These are phyloP conservation scores for Acephala macrosclerotiorum DNA, from an alignment of 2,329 filamentous ascomycete species.

Conservation along the genomic window DNA sequence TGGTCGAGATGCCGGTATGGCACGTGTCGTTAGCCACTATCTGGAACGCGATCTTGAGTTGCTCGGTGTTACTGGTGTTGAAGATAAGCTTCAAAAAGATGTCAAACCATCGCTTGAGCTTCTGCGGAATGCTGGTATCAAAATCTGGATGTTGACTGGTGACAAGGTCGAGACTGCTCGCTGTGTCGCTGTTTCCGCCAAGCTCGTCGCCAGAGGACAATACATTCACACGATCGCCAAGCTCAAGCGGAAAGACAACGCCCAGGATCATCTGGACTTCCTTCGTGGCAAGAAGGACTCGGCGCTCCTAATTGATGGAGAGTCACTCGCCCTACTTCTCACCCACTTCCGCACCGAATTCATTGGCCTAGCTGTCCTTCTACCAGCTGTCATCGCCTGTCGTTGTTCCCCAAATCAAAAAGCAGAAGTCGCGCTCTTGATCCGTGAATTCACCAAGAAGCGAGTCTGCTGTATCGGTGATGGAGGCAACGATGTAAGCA, in stretches of 20 bases:
- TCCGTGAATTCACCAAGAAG: conserved; percentile 91
- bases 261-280: conserved; percentile 88
- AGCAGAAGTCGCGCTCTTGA: conserved; percentile 89
- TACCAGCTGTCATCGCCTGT: conserved; percentile 94
- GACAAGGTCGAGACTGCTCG: conserved; percentile 98
- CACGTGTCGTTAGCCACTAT: conserved; percentile 78
- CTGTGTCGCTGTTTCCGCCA: conserved; percentile 94
- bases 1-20: conserved; percentile 82
- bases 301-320: conserved; percentile 92
- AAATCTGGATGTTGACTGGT: conserved; percentile 99
- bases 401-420: conserved; percentile 98
- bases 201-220: conserved; percentile 91
- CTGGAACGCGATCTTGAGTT: conserved; percentile 91
- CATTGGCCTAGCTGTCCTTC: conserved; percentile 83
- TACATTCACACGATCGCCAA: conserved; percentile 94
- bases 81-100: conserved; percentile 94
- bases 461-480: conserved; percentile 97
- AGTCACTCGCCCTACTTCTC: conserved; percentile 85
- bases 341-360: conserved; percentile 85
- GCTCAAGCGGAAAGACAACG: conserved; percentile 81
- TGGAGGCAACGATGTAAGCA: conserved; percentile 96
- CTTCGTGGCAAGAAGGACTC: conserved; percentile 86
- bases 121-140: conserved; percentile 94
- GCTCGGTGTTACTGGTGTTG: conserved; percentile 95
- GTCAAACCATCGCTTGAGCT: conserved; percentile 96